Conservation (phyloP, 2,329 filamentous ascomycete genomes). For the Sordariomycetes sp. region DNA sequence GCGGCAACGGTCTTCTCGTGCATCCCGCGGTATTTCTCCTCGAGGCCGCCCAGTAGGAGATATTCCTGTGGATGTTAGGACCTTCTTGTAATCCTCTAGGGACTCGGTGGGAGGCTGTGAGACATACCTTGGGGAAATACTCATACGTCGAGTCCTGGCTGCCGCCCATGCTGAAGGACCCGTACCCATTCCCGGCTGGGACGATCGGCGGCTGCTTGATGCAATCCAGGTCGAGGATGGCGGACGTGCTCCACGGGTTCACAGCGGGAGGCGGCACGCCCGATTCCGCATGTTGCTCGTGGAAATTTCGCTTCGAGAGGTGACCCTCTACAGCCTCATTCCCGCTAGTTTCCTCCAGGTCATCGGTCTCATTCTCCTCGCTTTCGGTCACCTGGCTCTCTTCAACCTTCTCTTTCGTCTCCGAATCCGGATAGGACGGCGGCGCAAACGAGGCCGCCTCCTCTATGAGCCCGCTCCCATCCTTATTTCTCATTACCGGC, state of each 20-base stretch:
- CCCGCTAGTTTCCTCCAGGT: neutral
- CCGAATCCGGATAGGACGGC: neutral
- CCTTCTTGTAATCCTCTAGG: neutral
- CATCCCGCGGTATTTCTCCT: slow-evolving; percentile 61
- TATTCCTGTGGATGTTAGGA: slow-evolving; percentile 40
- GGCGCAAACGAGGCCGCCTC: neutral
- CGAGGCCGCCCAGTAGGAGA: slow-evolving; percentile 64
- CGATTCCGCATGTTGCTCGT: neutral
- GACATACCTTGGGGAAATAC: slow-evolving; percentile 50
- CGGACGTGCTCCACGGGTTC: neutral
- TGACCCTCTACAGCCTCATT: neutral
- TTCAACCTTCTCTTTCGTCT: neutral
- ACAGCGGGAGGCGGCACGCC: neutral
- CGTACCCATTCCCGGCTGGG: slow-evolving; percentile 28
- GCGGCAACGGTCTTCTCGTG: slow-evolving; percentile 59
- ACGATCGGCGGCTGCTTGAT: slow-evolving; percentile 25
- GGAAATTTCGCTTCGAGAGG: neutral
- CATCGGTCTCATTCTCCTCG: neutral
- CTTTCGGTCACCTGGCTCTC: neutral
- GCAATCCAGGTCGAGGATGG: slow-evolving; percentile 2
- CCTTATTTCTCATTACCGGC: neutral
- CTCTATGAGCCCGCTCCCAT: neutral
- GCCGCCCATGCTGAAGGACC: slow-evolving; percentile 51
- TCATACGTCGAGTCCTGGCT: slow-evolving; percentile 62
- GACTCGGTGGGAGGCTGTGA: neutral